A percentile compares a stretch with the other conserved stretches of the same genome.
Conservation (phyloP, 163 green algal species). For the Chloromonas sp. region DNA sequence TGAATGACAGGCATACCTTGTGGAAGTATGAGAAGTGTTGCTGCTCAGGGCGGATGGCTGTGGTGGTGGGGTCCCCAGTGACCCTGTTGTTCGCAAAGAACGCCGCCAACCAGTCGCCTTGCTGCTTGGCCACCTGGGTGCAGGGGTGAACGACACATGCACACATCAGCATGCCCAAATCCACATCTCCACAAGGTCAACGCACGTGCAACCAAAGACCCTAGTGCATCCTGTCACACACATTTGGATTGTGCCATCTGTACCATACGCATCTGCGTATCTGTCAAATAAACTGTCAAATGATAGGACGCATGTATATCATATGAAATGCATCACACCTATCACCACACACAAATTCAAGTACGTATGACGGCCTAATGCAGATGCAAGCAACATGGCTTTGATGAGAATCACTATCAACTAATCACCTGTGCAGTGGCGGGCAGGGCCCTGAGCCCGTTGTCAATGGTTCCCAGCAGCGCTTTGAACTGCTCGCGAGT, state of each 20-base stretch:
- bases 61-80: constrained; percentile 11
- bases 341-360: too few species aligned
- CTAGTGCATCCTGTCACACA: too few species aligned
- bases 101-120: constrained; percentile 77
- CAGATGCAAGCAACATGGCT: background rate
- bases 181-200: too few species aligned
- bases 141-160: background rate
- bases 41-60: background rate
- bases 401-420: too few species aligned
- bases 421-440: constrained; percentile 68
- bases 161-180: background rate
- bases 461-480: constrained; percentile 73
- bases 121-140: constrained; percentile 77
- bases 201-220: too few species aligned
- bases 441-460: constrained; percentile 70
- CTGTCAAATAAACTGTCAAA: too few species aligned
- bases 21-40: constrained; percentile 68
- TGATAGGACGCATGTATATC: too few species aligned
- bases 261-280: too few species aligned
- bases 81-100: constrained; percentile 37
- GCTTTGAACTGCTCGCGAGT: constrained; percentile 65
- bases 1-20: constrained; percentile 31
- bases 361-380: background rate
- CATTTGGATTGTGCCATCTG: too few species aligned
- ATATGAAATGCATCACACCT: too few species aligned